Conservation (phyloP, 2,329 filamentous ascomycete genomes). For the Aspergillus transmontanensis region DNA sequence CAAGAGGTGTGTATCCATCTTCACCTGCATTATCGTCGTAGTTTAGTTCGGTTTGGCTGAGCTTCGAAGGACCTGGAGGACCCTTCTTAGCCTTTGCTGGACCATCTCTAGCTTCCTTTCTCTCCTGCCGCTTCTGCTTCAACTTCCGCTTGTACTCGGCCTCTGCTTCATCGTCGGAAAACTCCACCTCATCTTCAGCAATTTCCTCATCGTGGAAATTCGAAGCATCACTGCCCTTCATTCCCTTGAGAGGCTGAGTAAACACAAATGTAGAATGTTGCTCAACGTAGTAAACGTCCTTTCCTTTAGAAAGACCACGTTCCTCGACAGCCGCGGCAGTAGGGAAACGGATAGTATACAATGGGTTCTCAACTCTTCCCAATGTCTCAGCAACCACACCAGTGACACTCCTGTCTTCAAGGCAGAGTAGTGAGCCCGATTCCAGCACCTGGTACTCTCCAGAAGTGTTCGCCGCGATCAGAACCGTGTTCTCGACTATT, state of each 20-base stretch:
- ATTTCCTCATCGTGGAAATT: constrained; percentile 95
- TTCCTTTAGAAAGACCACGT: constrained; percentile 68
- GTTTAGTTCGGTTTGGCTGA: constrained; percentile 54
- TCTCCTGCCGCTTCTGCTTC: constrained; percentile 67
- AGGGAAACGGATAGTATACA: constrained; percentile 80
- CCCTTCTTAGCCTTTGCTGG: constrained; percentile 40
- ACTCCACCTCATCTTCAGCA: constrained; percentile 83
- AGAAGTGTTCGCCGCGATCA: constrained; percentile 76
- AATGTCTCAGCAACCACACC: constrained; percentile 84
- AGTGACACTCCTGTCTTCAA: constrained; percentile 72
- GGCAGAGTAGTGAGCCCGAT: constrained; percentile 79
- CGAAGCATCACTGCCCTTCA: constrained; percentile 91
- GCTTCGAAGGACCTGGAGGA: constrained; percentile 40
- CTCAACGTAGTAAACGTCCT: constrained; percentile 76
- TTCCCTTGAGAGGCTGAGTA: constrained; percentile 74
- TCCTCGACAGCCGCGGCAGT: constrained; percentile 68
- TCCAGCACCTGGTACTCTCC: constrained; percentile 87
- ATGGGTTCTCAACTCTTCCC: constrained; percentile 79
- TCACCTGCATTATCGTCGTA: constrained; percentile 66
- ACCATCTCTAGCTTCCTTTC: constrained; percentile 51
- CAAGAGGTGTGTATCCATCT: constrained; percentile 67
- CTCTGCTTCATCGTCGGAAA: constrained; percentile 95
- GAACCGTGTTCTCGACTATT: constrained; percentile 74
- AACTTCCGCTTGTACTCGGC: constrained; percentile 72
- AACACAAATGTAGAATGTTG: constrained; percentile 82